Evolutionary conservation across 2,329 filamentous ascomycete species (phyloP).

Genomic region (Cladosporium sphaerospermum): DNA sequence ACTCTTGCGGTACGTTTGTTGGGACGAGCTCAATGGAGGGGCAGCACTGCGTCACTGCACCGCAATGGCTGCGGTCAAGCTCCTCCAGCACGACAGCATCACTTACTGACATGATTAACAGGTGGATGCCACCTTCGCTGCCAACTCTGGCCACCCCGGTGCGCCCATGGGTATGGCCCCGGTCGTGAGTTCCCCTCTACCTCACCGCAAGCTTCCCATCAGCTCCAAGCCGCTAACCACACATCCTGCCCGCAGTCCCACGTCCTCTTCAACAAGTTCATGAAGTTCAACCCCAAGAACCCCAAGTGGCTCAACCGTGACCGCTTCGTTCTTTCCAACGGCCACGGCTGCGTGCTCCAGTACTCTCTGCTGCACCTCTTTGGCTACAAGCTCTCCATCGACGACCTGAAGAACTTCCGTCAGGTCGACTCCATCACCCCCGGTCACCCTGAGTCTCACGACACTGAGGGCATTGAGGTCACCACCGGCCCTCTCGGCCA

Average conservation of each 20-base stretch:
- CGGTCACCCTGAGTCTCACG: constrained; percentile 92
- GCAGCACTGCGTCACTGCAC: not conserved
- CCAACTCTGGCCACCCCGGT: constrained; percentile 97
- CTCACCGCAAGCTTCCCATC: not conserved
- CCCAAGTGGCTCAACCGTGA: constrained; percentile 95
- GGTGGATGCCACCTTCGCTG: constrained; percentile 94
- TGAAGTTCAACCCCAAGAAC: constrained; percentile 99
- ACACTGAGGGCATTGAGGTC: constrained; percentile 94
- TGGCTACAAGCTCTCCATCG: constrained; percentile 77
- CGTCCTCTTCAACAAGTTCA: constrained; percentile 88
- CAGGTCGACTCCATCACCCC: constrained; percentile 77
- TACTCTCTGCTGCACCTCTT: constrained; percentile 97
- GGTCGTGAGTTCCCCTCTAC: constrained; percentile 36
- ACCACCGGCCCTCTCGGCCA: constrained; percentile 97
- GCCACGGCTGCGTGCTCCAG: constrained; percentile 98
- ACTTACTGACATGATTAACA: constrained; percentile 35
- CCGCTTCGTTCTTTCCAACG: constrained; percentile 98
- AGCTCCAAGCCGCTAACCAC: not conserved
- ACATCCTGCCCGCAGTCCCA: constrained; percentile 40
- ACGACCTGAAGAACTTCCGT: constrained; percentile 95
- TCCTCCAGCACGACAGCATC: not conserved
- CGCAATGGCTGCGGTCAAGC: not conserved
- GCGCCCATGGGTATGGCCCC: constrained; percentile 97
- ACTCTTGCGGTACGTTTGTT: constrained; percentile 74
- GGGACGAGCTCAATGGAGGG: constrained; percentile 7